Evolutionary conservation across 2,329 filamentous ascomycete genomes (phyloP), one percentile per base, ranked within the genome.

Genomic region (Aspergillus amoenus): DNA sequence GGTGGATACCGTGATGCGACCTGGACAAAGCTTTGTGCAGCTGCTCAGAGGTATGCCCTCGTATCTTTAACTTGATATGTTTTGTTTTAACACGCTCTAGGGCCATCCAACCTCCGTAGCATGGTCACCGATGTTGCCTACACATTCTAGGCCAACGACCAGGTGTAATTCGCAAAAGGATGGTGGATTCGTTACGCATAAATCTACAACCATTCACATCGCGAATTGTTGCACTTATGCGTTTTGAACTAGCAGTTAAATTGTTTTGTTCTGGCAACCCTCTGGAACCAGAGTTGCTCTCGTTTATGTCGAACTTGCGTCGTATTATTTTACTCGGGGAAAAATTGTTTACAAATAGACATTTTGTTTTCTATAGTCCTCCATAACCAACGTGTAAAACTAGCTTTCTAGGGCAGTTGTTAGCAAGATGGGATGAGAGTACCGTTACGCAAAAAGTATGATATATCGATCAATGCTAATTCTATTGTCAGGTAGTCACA

Each of bases 71-170:
- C 18, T 51, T 13, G n/a, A 48, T 18, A 27, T 6, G 15, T 5
- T 34, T 30, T 22, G 13, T 43, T 37, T 15, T 47, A 39, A 56
- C 21, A 22, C 18, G 15, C 13, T 7, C 45, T 21, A 77, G 74
- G 74, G 69, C 73, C 74, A 76, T 77, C 75, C 73, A 76, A 75
- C 72, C 74, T 77, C 70, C 71, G 67, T 68, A 69, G 66, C 62
- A 67, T 71, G 60, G 64, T 68, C 62, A 70, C 67, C 63, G 60
- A 64, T 61, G 59, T 64, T 44, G 61, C 61, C 61, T 68, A 68
- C 45, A 64, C 53, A 59, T 56, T 59, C 62, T 61, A 65, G 60
- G 63, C 55, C 63, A 62, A 66, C 61, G 18, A 60, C 64, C 60
- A 66, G 56, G 61, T 68, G 63, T 65, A 61, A 64, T 67, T 67